Conservation (phyloP, 352 stramenopile species). For the Phytophthora constricta region DNA sequence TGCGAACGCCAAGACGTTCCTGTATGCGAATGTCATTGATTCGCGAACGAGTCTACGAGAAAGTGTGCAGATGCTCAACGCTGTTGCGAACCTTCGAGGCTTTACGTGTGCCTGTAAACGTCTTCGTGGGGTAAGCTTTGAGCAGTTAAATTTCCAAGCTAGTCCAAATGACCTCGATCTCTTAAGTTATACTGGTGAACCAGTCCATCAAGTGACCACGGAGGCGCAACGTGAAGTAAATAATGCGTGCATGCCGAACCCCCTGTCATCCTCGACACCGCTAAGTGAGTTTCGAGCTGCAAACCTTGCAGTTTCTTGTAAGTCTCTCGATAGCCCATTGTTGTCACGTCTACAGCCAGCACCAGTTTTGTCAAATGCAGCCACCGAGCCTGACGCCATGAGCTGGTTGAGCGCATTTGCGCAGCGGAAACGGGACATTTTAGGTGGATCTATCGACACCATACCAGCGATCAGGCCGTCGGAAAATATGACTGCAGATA, state of each 20-base stretch:
- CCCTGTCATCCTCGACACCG: slow-evolving; percentile 8
- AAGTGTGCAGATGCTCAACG: slow-evolving; percentile 67
- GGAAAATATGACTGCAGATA: background rate
- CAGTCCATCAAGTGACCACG: background rate
- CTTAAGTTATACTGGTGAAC: background rate
- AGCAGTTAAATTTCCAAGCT: slow-evolving; percentile 58
- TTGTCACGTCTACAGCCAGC: background rate
- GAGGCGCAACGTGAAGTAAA: background rate
- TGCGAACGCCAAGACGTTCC: slow-evolving; percentile 64
- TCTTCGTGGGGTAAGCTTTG: slow-evolving; percentile 51
- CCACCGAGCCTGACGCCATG: slow-evolving; percentile 48
- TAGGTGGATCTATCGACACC: slow-evolving; percentile 42
- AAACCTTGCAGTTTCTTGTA: background rate
- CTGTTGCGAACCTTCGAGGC: slow-evolving; percentile 64
- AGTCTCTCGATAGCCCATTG: slow-evolving; percentile 13
- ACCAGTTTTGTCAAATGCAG: background rate
- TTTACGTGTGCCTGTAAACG: slow-evolving; percentile 64
- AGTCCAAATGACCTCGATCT: slow-evolving; percentile 23
- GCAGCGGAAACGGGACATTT: slow-evolving; percentile 72
- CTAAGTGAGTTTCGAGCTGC: background rate
- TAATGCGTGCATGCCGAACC: slow-evolving; percentile 42
- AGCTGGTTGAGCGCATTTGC: slow-evolving; percentile 70
- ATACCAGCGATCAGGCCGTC: slow-evolving; percentile 11
- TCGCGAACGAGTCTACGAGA: slow-evolving; percentile 68
- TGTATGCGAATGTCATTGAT: slow-evolving; percentile 77